Percentiles rank a stretch among this genome's conserved stretches.
Conservation (phyloP, 768 basidiomycete genomes). For the Pulveroboletus sp. region DNA sequence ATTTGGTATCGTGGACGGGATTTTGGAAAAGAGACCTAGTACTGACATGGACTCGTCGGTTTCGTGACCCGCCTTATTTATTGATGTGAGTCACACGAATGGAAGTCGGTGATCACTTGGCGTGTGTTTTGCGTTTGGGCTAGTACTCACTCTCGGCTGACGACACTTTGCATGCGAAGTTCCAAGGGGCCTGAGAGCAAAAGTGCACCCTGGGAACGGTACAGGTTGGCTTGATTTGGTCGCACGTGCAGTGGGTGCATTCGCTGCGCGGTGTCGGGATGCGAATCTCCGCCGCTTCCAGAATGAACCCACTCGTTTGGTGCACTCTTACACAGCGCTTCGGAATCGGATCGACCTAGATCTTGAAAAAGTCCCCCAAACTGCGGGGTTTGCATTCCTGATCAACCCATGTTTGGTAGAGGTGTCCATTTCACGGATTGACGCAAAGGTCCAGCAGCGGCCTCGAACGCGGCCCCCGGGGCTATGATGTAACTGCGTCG, state of each 20-base stretch:
- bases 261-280: constrained; percentile 12
- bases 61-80: constrained; percentile 15
- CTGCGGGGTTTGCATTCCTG: constrained; percentile 27
- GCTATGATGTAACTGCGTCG: constrained; percentile 2
- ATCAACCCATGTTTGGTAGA: constrained; percentile 5
- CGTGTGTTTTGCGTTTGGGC: constrained; percentile 8
- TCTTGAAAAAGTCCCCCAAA: constrained; percentile 23
- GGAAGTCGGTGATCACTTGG: constrained; percentile 9
- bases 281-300: constrained; percentile 24
- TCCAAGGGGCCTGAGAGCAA: constrained; percentile 7
- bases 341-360: constrained; percentile 26
- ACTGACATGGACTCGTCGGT: constrained; percentile 36
- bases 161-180: constrained; percentile 3
- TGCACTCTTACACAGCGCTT: constrained; percentile 8
- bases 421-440: constrained; percentile 17
- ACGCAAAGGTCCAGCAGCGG: constrained; percentile 11
- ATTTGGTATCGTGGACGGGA: constrained; percentile 92
- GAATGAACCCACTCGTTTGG: constrained; percentile 19
- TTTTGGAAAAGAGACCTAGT: constrained; percentile 75
- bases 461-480: constrained; percentile 12
- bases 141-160: neutral
- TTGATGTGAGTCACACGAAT: constrained; percentile 9
- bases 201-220: constrained; percentile 14
- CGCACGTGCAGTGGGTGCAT: constrained; percentile 11
- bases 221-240: constrained; percentile 18